phyloP scores from a whole-genome alignment of 1,284 basidiomycete genomes.

The Boletellus dicymbophilus region DNA sequence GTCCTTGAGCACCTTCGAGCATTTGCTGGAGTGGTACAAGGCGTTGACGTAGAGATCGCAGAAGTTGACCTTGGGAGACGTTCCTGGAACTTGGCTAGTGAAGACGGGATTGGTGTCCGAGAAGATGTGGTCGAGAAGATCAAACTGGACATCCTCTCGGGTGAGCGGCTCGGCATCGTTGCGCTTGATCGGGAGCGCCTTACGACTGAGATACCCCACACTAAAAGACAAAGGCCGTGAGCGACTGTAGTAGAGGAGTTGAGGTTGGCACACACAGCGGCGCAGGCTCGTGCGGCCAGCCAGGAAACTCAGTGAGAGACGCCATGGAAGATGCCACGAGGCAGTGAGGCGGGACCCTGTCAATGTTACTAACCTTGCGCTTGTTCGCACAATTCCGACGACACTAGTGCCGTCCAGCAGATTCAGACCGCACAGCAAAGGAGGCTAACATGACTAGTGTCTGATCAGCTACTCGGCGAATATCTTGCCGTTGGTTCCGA shows the following conservation, averaged over 20 bases:
- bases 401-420: slow-evolving; percentile 19
- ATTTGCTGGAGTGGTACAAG: slow-evolving; percentile 77
- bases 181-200: slow-evolving; percentile 75
- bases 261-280: slow-evolving; percentile 33
- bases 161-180: slow-evolving; percentile 78
- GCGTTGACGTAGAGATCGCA: slow-evolving; percentile 85
- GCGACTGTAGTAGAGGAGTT: slow-evolving; percentile 5
- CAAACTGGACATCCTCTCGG: slow-evolving; percentile 83
- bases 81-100: slow-evolving; percentile 56
- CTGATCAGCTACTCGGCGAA: slow-evolving; percentile 5
- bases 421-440: slow-evolving; percentile 1
- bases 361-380: slow-evolving; percentile 27
- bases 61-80: slow-evolving; percentile 64
- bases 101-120: slow-evolving; percentile 69
- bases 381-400: slow-evolving; percentile 31
- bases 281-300: slow-evolving; percentile 49
- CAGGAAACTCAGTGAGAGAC: slow-evolving; percentile 38
- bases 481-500: slow-evolving; percentile 9
- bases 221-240: slow-evolving; percentile 38
- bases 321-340: slow-evolving; percentile 48
- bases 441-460: slow-evolving; percentile 3
- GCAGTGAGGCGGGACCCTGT: slow-evolving; percentile 35
- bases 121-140: slow-evolving; percentile 81
- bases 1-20: slow-evolving; percentile 85
- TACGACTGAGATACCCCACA: slow-evolving; percentile 67